Evolutionary conservation across 2,329 filamentous ascomycete species (phyloP), one percentile per base, ranked within the genome.

Genomic region (Alternaria alternata): DNA sequence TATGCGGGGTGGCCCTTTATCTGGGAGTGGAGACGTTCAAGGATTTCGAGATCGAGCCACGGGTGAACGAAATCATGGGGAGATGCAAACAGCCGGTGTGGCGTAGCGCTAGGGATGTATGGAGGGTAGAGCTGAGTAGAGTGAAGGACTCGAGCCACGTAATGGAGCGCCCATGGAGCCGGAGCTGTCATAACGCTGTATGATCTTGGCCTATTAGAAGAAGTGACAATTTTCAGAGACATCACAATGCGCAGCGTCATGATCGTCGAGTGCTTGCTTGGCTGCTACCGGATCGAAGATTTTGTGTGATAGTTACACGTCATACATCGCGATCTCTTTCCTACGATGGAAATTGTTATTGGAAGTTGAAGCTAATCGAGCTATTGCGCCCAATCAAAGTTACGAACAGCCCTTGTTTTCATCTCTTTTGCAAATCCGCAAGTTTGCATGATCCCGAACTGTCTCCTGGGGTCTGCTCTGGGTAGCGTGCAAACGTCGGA

Each of bases 181-280:
- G 22, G 18, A 22, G 18, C 11, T 22, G 18, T 22, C 11, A 14
- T 14, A 22, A 22, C 12, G 18, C 11, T 22, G 39, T 41, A 9
- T 18, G 39, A 18, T 41, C n/a, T 41, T 9, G 14, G 48, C 34
- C 39, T 16, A 20, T 41, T 7, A 7, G 22, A 47, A 32, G 4
- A 41, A 51, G 36, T 18, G 30, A 16, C 30, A 44, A 46, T 44
- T 51, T 12, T 24, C 4, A n/a, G 32, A n/a, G 8, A 30, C 18
- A 54, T 43, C 24, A 48, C 42, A 16, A 58, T 54, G 34, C 8
- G 36, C 42, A 41, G 51, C 49, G 48, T 57, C 48, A 53, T 44
- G 48, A 53, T 53, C 20, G 46, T n/a, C 39, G 20, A 16, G n/a
- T n/a, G 43, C 20, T 18, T 34, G 3, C 46, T 34, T 48, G 46